Conservation (phyloP, 805 yeast species). For the Debaryomyces maramus region DNA sequence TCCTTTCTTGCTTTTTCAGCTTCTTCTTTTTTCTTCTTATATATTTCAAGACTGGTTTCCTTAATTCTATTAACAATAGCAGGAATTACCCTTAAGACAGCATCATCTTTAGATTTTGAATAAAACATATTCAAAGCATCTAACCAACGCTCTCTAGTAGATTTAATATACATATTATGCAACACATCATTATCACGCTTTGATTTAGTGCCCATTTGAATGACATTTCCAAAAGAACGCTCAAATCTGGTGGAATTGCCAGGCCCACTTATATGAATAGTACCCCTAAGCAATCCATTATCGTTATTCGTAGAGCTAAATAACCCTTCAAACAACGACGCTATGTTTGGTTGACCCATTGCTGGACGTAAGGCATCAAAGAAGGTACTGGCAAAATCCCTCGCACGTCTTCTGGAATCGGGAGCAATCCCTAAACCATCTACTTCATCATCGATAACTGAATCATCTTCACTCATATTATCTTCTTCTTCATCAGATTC, state of each 20-base stretch:
- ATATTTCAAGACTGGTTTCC: slow-evolving; percentile 46
- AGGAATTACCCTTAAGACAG: slow-evolving; percentile 22
- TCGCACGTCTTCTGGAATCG: slow-evolving; percentile 16
- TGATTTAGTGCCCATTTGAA: slow-evolving; percentile 14
- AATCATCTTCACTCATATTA: slow-evolving; percentile 19
- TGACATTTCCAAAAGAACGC: slow-evolving; percentile 23
- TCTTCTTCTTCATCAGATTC: slow-evolving; percentile 17
- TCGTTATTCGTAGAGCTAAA: slow-evolving; percentile 13
- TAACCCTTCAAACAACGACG: slow-evolving; percentile 17
- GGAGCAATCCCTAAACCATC: slow-evolving; percentile 16
- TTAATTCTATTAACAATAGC: slow-evolving; percentile 48
- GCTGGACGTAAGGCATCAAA: slow-evolving; percentile 28
- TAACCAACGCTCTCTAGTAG: slow-evolving; percentile 70
- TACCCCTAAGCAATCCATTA: slow-evolving; percentile 20
- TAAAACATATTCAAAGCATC: slow-evolving; percentile 55
- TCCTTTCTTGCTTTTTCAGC: slow-evolving; percentile 23
- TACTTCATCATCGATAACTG: slow-evolving; percentile 21
- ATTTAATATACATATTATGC: slow-evolving; percentile 32
- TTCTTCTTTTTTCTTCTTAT: slow-evolving; percentile 28
- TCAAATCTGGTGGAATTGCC: slow-evolving; percentile 21
- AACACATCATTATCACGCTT: slow-evolving; percentile 13
- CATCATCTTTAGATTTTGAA: slow-evolving; percentile 33
- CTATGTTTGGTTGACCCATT: slow-evolving; percentile 17
- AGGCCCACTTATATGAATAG: slow-evolving; percentile 22
- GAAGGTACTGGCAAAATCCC: slow-evolving; percentile 25